Conservation (phyloP, 768 basidiomycete species). For the Agrocybe pediades region DNA sequence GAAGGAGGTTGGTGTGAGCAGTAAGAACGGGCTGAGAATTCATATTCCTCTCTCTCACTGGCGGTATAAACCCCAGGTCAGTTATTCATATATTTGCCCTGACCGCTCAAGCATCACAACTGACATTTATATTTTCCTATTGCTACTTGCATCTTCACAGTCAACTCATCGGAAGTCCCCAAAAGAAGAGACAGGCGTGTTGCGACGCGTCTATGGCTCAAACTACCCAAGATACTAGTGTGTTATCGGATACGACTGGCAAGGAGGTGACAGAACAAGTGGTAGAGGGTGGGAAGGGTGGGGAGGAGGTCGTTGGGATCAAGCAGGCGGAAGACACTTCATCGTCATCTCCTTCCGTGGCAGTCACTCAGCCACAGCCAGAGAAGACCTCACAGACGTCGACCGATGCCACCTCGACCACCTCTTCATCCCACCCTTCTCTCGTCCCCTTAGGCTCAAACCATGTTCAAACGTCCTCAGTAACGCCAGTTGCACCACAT, state of each 20-base stretch:
- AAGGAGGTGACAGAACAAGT: conserved; percentile 36
- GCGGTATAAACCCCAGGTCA: conserved; percentile 41
- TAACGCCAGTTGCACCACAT: conserved; percentile 45
- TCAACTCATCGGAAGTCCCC: conserved; percentile 30
- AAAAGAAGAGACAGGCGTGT: conserved; percentile 53
- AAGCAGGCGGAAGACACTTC: conserved; percentile 19
- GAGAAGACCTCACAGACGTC: conserved; percentile 26
- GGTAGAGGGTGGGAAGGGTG: conserved; percentile 26
- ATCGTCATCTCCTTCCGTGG: conserved; percentile 22
- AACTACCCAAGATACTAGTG: conserved; percentile 50
- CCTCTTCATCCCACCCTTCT: conserved; percentile 39
- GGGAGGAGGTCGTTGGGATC: conserved; percentile 21
- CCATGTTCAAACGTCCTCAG: conserved; percentile 29
- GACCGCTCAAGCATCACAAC: neutral
- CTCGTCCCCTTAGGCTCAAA: conserved; percentile 47
- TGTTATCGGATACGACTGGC: conserved; percentile 45
- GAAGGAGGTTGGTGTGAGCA: conserved; percentile 19
- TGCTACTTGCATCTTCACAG: conserved; percentile 11
- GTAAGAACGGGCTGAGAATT: conserved; percentile 23
- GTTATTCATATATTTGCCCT: conserved; percentile 12
- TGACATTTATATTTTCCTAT: neutral
- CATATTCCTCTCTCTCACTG: conserved; percentile 34
- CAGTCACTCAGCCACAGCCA: conserved; percentile 17
- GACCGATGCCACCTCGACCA: conserved; percentile 27
- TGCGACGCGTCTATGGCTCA: conserved; percentile 82